Evolutionary conservation across 1,284 basidiomycete genomes (phyloP).

Genomic region (Phlebopus sp.): DNA sequence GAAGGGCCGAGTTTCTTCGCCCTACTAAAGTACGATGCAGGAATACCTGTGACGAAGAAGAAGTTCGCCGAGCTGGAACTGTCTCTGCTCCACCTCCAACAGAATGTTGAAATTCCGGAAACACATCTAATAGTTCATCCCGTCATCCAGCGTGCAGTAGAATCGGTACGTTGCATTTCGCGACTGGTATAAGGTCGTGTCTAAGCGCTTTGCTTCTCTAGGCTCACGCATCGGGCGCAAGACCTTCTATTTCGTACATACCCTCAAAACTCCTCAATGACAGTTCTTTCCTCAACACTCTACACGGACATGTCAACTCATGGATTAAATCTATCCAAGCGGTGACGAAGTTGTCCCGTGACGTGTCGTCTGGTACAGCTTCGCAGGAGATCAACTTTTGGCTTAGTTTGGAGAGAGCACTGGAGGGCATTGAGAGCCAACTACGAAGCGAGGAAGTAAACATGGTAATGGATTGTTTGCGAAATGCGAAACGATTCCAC

Average conservation of each 20-base stretch:
- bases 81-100: conserved; percentile 94
- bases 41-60: conserved; percentile 98
- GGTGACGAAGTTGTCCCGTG: conserved; percentile 90
- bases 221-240: conserved; percentile 54
- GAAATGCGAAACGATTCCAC: conserved; percentile 95
- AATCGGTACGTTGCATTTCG: conserved; percentile 46
- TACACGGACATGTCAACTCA: conserved; percentile 92
- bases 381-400: conserved; percentile 99
- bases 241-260: conserved; percentile 77
- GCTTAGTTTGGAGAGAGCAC: conserved; percentile 89
- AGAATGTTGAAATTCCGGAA: conserved; percentile 98
- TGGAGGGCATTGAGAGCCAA: conserved; percentile 92
- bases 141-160: conserved; percentile 84
- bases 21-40: conserved; percentile 35
- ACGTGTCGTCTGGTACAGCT: conserved; percentile 94
- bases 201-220: conserved; percentile 21
- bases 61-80: conserved; percentile 98
- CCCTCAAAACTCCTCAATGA: conserved; percentile 78
- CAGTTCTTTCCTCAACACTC: conserved; percentile 88
- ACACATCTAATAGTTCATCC: conserved; percentile 93
- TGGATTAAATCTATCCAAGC: conserved; percentile 99
- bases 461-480: conserved; percentile 92
- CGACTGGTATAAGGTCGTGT: conserved; percentile 7
- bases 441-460: conserved; percentile 89
- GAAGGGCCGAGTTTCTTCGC: neutral